phyloP scores from a whole-genome alignment of 352 stramenopile genomes.

The Globisporangium canariense region DNA sequence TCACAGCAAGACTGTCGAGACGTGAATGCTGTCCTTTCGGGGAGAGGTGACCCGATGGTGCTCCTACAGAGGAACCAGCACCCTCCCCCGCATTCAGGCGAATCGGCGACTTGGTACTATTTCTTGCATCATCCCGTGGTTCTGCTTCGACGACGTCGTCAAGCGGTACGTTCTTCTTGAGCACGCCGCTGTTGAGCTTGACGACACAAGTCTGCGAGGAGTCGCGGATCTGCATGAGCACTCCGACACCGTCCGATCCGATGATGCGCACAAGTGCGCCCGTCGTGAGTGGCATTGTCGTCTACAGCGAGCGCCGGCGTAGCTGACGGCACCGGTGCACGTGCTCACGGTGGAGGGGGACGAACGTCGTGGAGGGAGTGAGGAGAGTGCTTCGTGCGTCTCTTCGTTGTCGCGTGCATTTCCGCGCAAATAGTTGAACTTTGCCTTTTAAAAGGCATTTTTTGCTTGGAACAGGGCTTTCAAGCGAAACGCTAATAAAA shows the following conservation, averaged over 20 bases:
- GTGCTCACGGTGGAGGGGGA: too few relatives aligned
- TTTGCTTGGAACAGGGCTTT: too few relatives aligned
- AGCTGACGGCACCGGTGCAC: too few relatives aligned
- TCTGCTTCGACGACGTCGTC: conserved; percentile 50
- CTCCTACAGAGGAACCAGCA: not conserved
- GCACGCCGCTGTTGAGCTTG: conserved; percentile 56
- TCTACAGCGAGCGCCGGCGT: not conserved
- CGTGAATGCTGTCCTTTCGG: conserved; percentile 15
- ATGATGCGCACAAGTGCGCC: conserved; percentile 57
- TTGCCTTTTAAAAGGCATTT: too few relatives aligned
- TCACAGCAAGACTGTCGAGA: not conserved
- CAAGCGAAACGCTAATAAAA: too few relatives aligned
- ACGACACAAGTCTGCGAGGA: conserved; percentile 61
- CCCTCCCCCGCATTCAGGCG: conserved; percentile 23
- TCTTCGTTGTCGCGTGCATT: too few relatives aligned
- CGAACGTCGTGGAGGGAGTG: too few relatives aligned
- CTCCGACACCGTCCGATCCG: conserved; percentile 46
- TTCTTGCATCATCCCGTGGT: conserved; percentile 34
- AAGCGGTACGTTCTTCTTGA: conserved; percentile 70
- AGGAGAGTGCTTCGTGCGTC: too few relatives aligned
- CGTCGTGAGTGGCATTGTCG: conserved; percentile 41
- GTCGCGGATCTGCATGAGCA: conserved; percentile 63
- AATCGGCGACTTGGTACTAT: conserved; percentile 40
- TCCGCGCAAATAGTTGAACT: too few relatives aligned
- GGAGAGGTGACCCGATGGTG: not conserved